A percentile compares a stretch with the other conserved stretches of the same genome.
These are phyloP conservation scores for Dipteronia sinensis DNA, from an alignment of 345 rosid species.

Conservation along the genomic window DNA sequence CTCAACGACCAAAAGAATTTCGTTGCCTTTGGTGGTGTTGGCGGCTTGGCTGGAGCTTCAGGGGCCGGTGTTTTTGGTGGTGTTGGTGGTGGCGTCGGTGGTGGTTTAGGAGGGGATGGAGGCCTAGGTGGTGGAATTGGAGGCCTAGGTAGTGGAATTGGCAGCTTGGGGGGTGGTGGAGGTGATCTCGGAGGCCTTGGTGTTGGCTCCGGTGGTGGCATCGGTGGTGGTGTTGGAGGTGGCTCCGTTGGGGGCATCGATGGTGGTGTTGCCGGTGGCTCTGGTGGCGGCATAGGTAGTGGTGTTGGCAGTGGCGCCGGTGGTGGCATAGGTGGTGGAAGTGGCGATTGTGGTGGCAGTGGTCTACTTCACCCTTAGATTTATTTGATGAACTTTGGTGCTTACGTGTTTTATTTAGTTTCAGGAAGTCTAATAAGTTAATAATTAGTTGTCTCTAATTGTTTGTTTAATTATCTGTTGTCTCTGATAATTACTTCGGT, in stretches of 20 bases:
- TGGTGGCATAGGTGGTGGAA: slow-evolving; percentile 6
- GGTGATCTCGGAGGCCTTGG: not conserved
- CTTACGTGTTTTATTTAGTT: not conserved
- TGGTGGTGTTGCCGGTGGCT: not conserved
- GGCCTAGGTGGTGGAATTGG: not conserved
- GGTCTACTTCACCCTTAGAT: slow-evolving; percentile 5
- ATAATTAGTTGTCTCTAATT: no score
- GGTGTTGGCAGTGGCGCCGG: slow-evolving; percentile 3
- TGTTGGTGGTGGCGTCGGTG: slow-evolving; percentile 37
- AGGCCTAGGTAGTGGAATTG: not conserved
- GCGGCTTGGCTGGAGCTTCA: slow-evolving; percentile 42
- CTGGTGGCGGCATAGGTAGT: not conserved
- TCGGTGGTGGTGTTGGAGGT: slow-evolving; percentile 3
- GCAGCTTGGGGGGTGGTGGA: not conserved
- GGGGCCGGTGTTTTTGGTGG: slow-evolving; percentile 29
- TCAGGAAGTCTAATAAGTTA: not conserved
- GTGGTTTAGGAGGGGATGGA: slow-evolving; percentile 27
- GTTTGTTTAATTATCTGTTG: not conserved
- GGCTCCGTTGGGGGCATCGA: not conserved
- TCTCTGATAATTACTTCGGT: not conserved
- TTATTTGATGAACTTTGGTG: not conserved
- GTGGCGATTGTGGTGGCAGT: slow-evolving; percentile 1
- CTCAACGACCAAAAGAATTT: slow-evolving; percentile 65
- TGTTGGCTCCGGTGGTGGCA: not conserved
- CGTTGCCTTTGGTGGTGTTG: slow-evolving; percentile 50